phyloP scores from a whole-genome alignment of 208 protist genomes.

The Porcisia deanei region DNA sequence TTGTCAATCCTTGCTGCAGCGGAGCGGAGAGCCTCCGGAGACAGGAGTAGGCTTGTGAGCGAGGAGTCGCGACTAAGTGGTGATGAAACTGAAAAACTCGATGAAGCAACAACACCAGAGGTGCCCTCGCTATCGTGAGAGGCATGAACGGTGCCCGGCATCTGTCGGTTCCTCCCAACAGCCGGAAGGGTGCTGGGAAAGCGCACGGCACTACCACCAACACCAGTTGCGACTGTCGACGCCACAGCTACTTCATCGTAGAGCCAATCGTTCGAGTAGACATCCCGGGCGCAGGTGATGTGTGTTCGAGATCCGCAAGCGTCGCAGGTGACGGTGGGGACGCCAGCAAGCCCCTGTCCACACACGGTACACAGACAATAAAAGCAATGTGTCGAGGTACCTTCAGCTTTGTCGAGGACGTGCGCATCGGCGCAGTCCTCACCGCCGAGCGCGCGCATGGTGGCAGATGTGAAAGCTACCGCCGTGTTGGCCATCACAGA shows the following conservation, averaged over 20 bases:
- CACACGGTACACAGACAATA: slow-evolving; percentile 62
- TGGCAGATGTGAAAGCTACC: neutral
- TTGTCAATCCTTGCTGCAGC: slow-evolving; percentile 21
- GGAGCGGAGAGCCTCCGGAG: slow-evolving; percentile 8
- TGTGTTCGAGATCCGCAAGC: slow-evolving; percentile 51
- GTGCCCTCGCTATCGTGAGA: slow-evolving; percentile 1
- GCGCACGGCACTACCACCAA: neutral
- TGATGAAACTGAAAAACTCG: slow-evolving; percentile 3
- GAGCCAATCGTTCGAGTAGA: slow-evolving; percentile 29
- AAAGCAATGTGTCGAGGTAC: slow-evolving; percentile 20
- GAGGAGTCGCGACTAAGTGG: slow-evolving; percentile 6
- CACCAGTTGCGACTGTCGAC: neutral
- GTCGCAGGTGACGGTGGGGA: slow-evolving; percentile 33
- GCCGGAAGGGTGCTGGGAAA: neutral
- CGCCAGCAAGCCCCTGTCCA: slow-evolving; percentile 25
- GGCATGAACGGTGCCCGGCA: neutral
- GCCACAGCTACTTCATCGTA: slow-evolving; percentile 11
- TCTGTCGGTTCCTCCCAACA: neutral
- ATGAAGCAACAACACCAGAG: neutral
- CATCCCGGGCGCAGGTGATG: slow-evolving; percentile 42
- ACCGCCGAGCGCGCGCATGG: neutral
- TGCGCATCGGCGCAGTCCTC: neutral
- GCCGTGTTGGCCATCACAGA: neutral
- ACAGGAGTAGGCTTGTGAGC: neutral
- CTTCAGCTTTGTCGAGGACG: neutral